Conservation (phyloP, 2,329 filamentous ascomycete genomes). For the Cladosporium sp. region DNA sequence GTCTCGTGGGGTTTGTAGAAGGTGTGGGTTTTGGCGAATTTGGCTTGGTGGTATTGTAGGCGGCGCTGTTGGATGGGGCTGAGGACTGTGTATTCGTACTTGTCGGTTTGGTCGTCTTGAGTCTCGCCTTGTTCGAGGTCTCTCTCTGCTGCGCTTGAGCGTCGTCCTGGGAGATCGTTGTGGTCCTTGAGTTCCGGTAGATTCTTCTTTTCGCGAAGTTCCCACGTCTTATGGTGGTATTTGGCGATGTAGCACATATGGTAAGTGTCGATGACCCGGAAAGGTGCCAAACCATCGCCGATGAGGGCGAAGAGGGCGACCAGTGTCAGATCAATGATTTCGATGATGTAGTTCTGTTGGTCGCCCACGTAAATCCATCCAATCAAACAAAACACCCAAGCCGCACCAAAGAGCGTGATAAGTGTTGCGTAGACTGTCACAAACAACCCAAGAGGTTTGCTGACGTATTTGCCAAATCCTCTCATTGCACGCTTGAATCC, state of each 20-base stretch:
- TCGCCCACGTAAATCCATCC: conserved; percentile 78
- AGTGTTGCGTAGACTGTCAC: conserved; percentile 78
- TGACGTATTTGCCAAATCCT: conserved; percentile 75
- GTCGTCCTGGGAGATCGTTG: conserved; percentile 58
- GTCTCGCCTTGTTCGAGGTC: conserved; percentile 35
- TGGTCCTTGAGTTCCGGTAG: conserved; percentile 61
- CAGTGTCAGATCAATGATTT: conserved; percentile 54
- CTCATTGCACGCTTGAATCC: conserved; percentile 74
- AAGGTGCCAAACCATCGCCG: conserved; percentile 61
- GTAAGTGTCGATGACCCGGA: conserved; percentile 76
- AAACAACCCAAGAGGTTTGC: conserved; percentile 69
- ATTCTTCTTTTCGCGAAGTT: conserved; percentile 53
- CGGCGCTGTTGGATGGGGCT: conserved; percentile 60
- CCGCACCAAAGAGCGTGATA: conserved; percentile 78
- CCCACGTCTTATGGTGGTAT: conserved; percentile 64
- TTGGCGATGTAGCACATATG: conserved; percentile 79
- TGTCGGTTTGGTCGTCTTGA: conserved; percentile 38
- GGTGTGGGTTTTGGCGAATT: conserved; percentile 76
- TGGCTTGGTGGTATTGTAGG: conserved; percentile 71
- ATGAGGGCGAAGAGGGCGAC: conserved; percentile 60
- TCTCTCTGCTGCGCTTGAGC: conserved; percentile 16
- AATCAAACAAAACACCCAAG: conserved; percentile 88
- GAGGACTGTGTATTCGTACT: conserved; percentile 56
- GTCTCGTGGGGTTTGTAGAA: conserved; percentile 91
- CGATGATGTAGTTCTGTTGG: conserved; percentile 57